A percentile compares a stretch with the other conserved stretches of the same genome.
These are phyloP conservation scores for Hymenoscyphus albidus DNA, from an alignment of 2,329 filamentous ascomycete genomes.

Conservation along the genomic window DNA sequence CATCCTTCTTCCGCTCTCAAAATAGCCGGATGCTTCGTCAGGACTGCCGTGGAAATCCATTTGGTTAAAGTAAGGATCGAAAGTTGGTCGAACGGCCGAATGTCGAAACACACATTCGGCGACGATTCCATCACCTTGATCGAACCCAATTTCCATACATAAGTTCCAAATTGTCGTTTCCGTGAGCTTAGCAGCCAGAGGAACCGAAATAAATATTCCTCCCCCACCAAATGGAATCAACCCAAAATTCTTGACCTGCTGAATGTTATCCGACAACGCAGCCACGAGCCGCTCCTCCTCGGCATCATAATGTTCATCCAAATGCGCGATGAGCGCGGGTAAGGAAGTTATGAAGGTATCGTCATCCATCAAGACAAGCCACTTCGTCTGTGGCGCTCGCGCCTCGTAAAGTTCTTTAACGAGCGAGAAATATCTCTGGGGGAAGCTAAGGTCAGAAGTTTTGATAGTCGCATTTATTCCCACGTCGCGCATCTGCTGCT, in stretches of 20 bases:
- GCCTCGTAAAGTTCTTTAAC: slow-evolving; percentile 28
- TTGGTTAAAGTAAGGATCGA: slow-evolving; percentile 26
- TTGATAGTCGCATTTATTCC: slow-evolving; percentile 24
- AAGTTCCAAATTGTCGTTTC: slow-evolving; percentile 15
- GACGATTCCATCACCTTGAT: slow-evolving; percentile 29
- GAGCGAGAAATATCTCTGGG: slow-evolving; percentile 26
- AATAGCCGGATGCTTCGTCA: slow-evolving; percentile 22
- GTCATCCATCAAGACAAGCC: slow-evolving; percentile 31
- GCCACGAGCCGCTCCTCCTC: slow-evolving; percentile 20
- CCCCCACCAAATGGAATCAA: slow-evolving; percentile 29
- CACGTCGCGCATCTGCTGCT: slow-evolving; percentile 15
- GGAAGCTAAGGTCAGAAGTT: slow-evolving; percentile 12
- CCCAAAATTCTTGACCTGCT: slow-evolving; percentile 24
- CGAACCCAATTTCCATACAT: slow-evolving; percentile 18
- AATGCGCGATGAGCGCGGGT: slow-evolving; percentile 21
- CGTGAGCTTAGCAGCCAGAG: slow-evolving; percentile 21
- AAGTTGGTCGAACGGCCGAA: slow-evolving; percentile 22
- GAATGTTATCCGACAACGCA: slow-evolving; percentile 25
- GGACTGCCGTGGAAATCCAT: slow-evolving; percentile 29
- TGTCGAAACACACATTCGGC: slow-evolving; percentile 24
- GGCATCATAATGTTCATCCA: slow-evolving; percentile 23
- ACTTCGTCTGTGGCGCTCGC: slow-evolving; percentile 24
- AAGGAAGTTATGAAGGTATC: slow-evolving; percentile 32
- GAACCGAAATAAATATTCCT: slow-evolving; percentile 30
- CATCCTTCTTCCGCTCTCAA: slow-evolving; percentile 26